phyloP scores from a whole-genome alignment of 1,284 basidiomycete species.

The Moesziomyces parantarcticus region DNA sequence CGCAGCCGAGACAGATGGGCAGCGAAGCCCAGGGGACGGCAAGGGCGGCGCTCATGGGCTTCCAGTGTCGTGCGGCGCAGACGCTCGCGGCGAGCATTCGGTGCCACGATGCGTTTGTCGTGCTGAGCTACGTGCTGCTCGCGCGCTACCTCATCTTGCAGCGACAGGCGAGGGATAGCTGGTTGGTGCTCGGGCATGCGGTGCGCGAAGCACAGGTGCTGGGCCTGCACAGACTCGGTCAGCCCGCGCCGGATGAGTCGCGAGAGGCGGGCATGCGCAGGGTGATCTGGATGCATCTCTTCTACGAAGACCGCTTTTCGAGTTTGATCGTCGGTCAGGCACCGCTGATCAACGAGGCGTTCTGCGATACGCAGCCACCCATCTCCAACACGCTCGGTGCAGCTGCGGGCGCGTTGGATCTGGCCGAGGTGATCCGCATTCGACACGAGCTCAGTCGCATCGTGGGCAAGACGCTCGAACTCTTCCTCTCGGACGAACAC shows the following conservation, averaged over 20 bases:
- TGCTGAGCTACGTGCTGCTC: slow-evolving; percentile 14
- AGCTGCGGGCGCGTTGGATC: neutral
- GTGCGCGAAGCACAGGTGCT: slow-evolving; percentile 17
- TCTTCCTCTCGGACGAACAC: slow-evolving; percentile 14
- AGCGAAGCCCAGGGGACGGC: slow-evolving; percentile 10
- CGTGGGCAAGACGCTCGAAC: slow-evolving; percentile 7
- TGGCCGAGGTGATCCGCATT: slow-evolving; percentile 3
- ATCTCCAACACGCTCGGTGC: neutral
- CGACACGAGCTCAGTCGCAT: slow-evolving; percentile 16
- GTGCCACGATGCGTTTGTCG: slow-evolving; percentile 17
- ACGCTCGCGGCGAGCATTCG: slow-evolving; percentile 18
- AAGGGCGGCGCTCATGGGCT: slow-evolving; percentile 11
- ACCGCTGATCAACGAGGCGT: slow-evolving; percentile 13
- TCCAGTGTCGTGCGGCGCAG: slow-evolving; percentile 3
- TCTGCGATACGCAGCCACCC: neutral
- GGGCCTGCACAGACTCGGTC: slow-evolving; percentile 24
- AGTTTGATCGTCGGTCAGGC: slow-evolving; percentile 12
- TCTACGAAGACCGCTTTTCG: slow-evolving; percentile 3
- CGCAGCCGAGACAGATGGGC: slow-evolving; percentile 10
- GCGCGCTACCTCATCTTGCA: slow-evolving; percentile 21
- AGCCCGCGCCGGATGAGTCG: slow-evolving; percentile 1
- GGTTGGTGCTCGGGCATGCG: slow-evolving; percentile 12
- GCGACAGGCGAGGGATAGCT: slow-evolving; percentile 29
- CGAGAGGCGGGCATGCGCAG: slow-evolving; percentile 6
- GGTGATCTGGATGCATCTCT: slow-evolving; percentile 18